Evolutionary conservation across 495 filamentous ascomycete genomes (phyloP), one percentile per base, ranked within the genome.

Genomic region (Hypoxylon perforatum): DNA sequence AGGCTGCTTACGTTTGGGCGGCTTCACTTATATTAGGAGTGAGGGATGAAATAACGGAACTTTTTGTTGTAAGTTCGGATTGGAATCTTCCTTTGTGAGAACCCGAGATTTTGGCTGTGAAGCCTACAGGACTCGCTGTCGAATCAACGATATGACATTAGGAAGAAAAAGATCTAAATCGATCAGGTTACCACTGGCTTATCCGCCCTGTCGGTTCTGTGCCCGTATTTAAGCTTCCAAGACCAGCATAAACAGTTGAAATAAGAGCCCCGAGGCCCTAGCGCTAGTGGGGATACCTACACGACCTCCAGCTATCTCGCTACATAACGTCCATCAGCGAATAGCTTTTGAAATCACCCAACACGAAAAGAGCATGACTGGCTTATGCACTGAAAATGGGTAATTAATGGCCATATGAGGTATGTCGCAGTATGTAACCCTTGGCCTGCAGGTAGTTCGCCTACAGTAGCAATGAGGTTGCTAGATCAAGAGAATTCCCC

Each of bases 131-230:
- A 22, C 44, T 45, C 42, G n/a, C 55, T 35, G 30, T 63, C 17
- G 6, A 45, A 28, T 4, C 15, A 4, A 38, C 33, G n/a, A 15
- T 17, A 3, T 17, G 12, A 17, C 4, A 42, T 12, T 8, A 6
- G 22, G n/a, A 44, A 22, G 15, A n/a, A n/a, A n/a, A n/a, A n/a
- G n/a, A n/a, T n/a, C n/a, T n/a, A n/a, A n/a, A n/a, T 10, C 10
- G 28, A 22, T 15, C 22, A 55, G 56, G 60, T 66, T 57, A 28
- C n/a, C 25, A 28, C 7, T 28, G 3, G 7, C 22, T 15, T 58
- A 67, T 57, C 55, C 57, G 35, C 58, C 42, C 47, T 61, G 47
- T 55, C 51, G 64, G 64, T 62, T 62, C 51, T 42, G 21, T 41
- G n/a, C 39, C 39, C 23, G 49, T 11, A 46, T 52, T 5, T 41